A percentile compares a stretch with the other conserved stretches of the same genome.
phyloP scores from a whole-genome alignment of 2,329 filamentous ascomycete species.

The Cercospora sesami region DNA sequence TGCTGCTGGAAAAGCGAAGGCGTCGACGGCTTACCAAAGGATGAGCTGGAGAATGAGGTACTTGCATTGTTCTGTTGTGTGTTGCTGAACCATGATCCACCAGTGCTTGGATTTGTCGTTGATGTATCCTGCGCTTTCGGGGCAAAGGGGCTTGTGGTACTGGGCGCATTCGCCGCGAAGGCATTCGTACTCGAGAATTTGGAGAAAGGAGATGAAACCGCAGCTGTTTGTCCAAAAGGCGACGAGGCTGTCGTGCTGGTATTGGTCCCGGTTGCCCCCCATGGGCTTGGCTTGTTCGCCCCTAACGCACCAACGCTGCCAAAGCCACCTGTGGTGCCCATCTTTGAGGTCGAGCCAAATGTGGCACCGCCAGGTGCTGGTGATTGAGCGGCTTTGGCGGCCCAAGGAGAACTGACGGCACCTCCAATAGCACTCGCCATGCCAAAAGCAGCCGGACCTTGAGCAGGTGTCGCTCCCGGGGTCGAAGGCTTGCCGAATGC shows the following conservation, averaged over 20 bases:
- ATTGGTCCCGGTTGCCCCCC: conserved; percentile 2
- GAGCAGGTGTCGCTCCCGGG: not conserved
- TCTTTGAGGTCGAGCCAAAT: conserved; percentile 16
- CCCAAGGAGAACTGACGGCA: conserved; percentile 2
- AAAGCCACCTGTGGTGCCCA: conserved; percentile 10
- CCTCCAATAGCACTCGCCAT: conserved; percentile 8
- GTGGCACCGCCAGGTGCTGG: conserved; percentile 5
- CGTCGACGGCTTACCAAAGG: conserved; percentile 19
- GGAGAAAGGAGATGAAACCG: conserved; percentile 2
- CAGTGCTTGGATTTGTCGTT: not conserved
- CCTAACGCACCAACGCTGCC: conserved; percentile 16
- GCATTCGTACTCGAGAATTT: not conserved
- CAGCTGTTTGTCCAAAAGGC: conserved; percentile 23
- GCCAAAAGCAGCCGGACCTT: conserved; percentile 6
- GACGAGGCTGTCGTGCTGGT: conserved; percentile 15
- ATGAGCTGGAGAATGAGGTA: conserved; percentile 22
- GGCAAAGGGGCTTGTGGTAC: conserved; percentile 1
- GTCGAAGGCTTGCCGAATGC: conserved; percentile 18
- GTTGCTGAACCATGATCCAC: conserved; percentile 1
- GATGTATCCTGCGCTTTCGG: not conserved
- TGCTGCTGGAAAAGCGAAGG: conserved; percentile 19
- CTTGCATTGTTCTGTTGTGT: conserved; percentile 8
- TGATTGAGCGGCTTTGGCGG: not conserved
- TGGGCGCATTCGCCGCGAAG: not conserved
- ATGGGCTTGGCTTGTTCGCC: conserved; percentile 8